These are phyloP conservation scores for Candida argentea DNA, from an alignment of 805 yeast species.

Conservation along the genomic window DNA sequence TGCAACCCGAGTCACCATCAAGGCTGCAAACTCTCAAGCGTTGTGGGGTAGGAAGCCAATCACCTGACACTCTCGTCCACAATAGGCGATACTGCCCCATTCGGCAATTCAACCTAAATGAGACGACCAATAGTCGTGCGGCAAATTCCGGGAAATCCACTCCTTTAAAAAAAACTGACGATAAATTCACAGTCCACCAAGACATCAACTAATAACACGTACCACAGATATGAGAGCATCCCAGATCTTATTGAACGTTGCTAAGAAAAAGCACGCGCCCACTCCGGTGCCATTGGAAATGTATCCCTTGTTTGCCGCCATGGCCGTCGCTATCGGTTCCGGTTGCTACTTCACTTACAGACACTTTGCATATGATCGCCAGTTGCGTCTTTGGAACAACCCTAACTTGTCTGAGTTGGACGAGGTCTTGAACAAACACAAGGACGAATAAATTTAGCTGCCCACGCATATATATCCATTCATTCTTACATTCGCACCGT, in stretches of 20 bases:
- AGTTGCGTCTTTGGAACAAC: constrained; percentile 38
- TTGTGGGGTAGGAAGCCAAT: too few relatives aligned
- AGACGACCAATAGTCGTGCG: too few relatives aligned
- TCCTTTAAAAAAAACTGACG: too few relatives aligned
- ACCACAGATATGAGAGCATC: constrained; percentile 25
- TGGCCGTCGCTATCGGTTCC: constrained; percentile 30
- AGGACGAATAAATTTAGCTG: constrained; percentile 7
- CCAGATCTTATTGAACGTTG: constrained; percentile 29
- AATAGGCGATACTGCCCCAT: too few relatives aligned
- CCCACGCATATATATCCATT: background rate
- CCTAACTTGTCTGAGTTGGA: constrained; percentile 34
- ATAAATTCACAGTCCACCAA: background rate
- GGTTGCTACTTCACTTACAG: constrained; percentile 35
- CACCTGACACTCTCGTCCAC: too few relatives aligned
- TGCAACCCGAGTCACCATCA: too few relatives aligned
- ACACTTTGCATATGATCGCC: constrained; percentile 35
- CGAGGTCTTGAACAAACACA: constrained; percentile 27
- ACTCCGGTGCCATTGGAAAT: constrained; percentile 28
- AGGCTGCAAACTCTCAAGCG: too few relatives aligned
- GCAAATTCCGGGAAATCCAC: too few relatives aligned
- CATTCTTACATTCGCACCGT: background rate
- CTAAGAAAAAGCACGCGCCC: constrained; percentile 19
- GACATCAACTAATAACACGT: background rate
- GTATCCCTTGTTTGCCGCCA: constrained; percentile 38
- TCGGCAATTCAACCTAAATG: too few relatives aligned